Conservation (phyloP, 371 early-diverging fungal species). For the Syncephalastrum monosporum region DNA sequence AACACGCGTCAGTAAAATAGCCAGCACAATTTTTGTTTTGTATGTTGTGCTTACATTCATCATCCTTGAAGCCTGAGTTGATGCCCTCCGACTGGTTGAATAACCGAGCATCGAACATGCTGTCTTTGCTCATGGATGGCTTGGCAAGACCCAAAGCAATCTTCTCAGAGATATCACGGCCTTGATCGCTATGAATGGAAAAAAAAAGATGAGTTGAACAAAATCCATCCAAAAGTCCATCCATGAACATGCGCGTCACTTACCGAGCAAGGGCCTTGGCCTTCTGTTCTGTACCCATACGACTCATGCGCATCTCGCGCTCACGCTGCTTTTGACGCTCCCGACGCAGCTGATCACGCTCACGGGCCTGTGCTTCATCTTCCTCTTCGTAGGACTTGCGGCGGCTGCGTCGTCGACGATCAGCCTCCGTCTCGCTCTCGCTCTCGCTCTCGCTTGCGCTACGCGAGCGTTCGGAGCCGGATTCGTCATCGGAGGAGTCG, state of each 20-base stretch:
- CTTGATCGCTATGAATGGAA: slow-evolving; percentile 47
- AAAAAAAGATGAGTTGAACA: not conserved
- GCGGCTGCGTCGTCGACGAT: slow-evolving; percentile 8
- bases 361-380: slow-evolving; percentile 60
- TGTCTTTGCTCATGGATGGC: slow-evolving; percentile 84
- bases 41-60: slow-evolving; percentile 57
- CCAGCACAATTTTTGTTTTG: not conserved
- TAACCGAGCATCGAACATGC: slow-evolving; percentile 91
- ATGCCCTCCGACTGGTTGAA: slow-evolving; percentile 91
- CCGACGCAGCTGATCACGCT: slow-evolving; percentile 88
- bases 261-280: slow-evolving; percentile 77
- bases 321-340: slow-evolving; percentile 85
- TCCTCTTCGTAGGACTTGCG: slow-evolving; percentile 27
- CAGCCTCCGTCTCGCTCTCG: slow-evolving; percentile 19
- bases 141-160: slow-evolving; percentile 95
- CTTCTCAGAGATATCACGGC: slow-evolving; percentile 97
- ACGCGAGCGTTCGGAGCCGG: slow-evolving; percentile 36
- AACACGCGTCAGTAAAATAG: not conserved
- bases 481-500: slow-evolving; percentile 47
- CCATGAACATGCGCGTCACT: slow-evolving; percentile 4
- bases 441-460: slow-evolving; percentile 23
- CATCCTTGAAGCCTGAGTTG: slow-evolving; percentile 84
- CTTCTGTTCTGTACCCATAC: slow-evolving; percentile 88
- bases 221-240: too few species aligned
- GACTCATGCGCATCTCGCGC: slow-evolving; percentile 83